Conservation (phyloP, 140 eudicot genomes). For the Cichorium intybus region DNA sequence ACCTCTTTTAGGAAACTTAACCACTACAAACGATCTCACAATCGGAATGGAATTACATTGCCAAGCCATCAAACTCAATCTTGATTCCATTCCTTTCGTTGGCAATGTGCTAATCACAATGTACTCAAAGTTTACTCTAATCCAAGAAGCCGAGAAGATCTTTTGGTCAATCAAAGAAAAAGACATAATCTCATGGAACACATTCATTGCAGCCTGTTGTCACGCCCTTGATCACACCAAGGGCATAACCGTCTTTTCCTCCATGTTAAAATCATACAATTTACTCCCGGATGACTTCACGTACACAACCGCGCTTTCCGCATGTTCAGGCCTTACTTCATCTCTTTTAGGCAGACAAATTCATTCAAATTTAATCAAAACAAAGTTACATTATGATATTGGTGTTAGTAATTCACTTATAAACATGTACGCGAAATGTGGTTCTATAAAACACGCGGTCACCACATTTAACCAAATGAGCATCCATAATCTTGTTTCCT, state of each 20-base stretch:
- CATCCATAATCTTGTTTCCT: slow-evolving; percentile 51
- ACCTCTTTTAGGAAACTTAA: slow-evolving; percentile 46
- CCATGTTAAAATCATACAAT: slow-evolving; percentile 38
- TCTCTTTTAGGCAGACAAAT: slow-evolving; percentile 60
- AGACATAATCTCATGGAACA: slow-evolving; percentile 81
- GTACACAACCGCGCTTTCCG: slow-evolving; percentile 57
- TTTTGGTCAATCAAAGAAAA: slow-evolving; percentile 50
- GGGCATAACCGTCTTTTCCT: slow-evolving; percentile 42
- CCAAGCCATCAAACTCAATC: slow-evolving; percentile 49
- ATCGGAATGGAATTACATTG: slow-evolving; percentile 60
- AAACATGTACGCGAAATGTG: slow-evolving; percentile 81
- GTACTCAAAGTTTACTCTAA: slow-evolving; percentile 50
- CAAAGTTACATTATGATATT: slow-evolving; percentile 39
- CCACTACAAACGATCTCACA: slow-evolving; percentile 24
- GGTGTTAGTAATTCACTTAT: slow-evolving; percentile 68
- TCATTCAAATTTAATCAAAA: slow-evolving; percentile 56
- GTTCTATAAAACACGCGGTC: slow-evolving; percentile 49
- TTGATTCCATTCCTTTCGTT: slow-evolving; percentile 53
- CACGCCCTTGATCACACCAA: slow-evolving; percentile 45
- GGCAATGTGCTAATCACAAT: slow-evolving; percentile 62
- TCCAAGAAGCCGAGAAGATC: slow-evolving; percentile 50
- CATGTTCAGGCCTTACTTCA: slow-evolving; percentile 60
- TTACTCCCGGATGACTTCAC: slow-evolving; percentile 59
- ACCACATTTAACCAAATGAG: slow-evolving; percentile 44
- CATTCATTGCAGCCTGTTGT: slow-evolving; percentile 47